Percentiles rank a stretch among this genome's conserved stretches.
Evolutionary conservation across 2,329 filamentous ascomycete species (phyloP).

Genomic region (Calonectria pseudoturangicola): DNA sequence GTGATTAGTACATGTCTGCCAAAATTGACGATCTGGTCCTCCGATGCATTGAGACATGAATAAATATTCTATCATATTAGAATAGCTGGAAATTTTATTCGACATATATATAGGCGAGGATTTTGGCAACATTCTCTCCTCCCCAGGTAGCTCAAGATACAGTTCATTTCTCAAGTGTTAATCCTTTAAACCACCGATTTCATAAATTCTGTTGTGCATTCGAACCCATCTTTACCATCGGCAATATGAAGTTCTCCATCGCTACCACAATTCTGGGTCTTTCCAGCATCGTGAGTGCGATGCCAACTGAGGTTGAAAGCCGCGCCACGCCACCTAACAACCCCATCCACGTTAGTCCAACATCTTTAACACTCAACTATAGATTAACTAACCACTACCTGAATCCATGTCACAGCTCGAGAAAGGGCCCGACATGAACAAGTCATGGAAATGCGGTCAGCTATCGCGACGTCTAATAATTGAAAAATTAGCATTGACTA

Average conservation of each 20-base stretch:
- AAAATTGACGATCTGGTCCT: neutral
- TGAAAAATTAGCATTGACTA: neutral
- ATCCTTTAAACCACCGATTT: no score
- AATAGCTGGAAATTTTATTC: no score
- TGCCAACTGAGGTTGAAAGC: neutral
- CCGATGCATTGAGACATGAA: no score
- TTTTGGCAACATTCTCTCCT: no score
- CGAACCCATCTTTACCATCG: neutral
- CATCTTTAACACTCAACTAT: no score
- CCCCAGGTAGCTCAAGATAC: no score
- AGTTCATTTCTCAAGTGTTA: no score
- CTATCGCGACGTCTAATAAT: no score
- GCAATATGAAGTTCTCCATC: neutral
- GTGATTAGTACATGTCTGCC: no score
- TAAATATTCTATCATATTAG: no score
- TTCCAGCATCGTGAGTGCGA: neutral
- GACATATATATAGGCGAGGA: no score
- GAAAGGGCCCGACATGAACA: neutral
- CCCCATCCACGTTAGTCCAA: neutral
- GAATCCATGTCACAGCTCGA: neutral
- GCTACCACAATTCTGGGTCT: neutral
- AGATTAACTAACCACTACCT: neutral
- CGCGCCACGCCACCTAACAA: neutral
- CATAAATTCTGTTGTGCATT: no score
- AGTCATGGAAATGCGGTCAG: neutral